These are phyloP conservation scores for Russula foetens DNA, from an alignment of 768 basidiomycete species.

Conservation along the genomic window DNA sequence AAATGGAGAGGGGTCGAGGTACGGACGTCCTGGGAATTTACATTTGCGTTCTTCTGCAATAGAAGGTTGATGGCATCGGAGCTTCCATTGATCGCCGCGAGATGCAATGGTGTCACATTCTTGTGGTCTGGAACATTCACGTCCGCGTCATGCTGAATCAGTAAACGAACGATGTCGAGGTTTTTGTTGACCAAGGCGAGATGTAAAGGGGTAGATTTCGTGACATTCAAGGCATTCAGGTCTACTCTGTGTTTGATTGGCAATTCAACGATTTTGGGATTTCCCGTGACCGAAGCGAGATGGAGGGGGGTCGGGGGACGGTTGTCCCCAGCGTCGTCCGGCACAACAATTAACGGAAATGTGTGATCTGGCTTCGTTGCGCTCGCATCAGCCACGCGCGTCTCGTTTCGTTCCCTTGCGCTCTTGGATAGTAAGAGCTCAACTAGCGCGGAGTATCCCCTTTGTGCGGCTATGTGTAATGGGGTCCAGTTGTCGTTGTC, in stretches of 20 bases:
- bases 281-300: background rate
- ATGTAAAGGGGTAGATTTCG: background rate
- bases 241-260: background rate
- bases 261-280: background rate
- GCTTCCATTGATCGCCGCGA: background rate
- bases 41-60: background rate
- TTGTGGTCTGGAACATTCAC: background rate
- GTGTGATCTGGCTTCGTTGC: background rate
- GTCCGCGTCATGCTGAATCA: background rate
- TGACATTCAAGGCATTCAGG: background rate
- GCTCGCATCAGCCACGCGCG: too few species aligned
- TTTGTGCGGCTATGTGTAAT: background rate
- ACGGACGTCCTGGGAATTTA: background rate
- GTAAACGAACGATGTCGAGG: background rate
- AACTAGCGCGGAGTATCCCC: background rate
- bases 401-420: too few species aligned
- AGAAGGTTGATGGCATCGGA: background rate
- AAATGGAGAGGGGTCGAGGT: background rate
- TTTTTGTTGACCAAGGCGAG: background rate
- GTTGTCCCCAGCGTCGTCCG: background rate
- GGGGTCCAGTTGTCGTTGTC: background rate
- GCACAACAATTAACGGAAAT: background rate
- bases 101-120: background rate
- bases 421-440: background rate
- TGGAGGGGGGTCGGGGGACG: background rate